phyloP scores from a whole-genome alignment of 192 early-diverging fungal species.

The Rhizophagus clarus region DNA sequence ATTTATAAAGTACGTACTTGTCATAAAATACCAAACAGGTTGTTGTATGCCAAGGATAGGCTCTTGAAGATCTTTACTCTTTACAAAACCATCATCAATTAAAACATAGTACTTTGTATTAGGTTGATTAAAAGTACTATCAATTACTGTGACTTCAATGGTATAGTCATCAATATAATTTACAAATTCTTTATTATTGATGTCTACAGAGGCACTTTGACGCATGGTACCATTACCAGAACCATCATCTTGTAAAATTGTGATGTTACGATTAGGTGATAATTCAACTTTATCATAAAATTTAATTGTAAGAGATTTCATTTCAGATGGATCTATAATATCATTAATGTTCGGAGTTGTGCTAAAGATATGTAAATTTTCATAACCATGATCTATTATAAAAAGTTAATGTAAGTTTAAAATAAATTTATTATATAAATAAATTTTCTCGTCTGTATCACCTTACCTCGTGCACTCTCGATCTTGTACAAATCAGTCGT shows the following conservation, averaged over 20 bases:
- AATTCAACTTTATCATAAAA: neutral
- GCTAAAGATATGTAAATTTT: neutral
- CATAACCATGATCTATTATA: neutral
- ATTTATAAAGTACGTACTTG: neutral
- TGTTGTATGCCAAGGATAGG: neutral
- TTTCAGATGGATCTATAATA: neutral
- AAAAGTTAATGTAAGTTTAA: too few relatives aligned
- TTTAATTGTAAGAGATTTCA: neutral
- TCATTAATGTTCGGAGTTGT: neutral
- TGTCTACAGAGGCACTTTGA: neutral
- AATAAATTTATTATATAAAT: too few relatives aligned
- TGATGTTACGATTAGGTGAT: neutral
- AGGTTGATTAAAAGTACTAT: neutral
- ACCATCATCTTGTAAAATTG: conserved; percentile 10
- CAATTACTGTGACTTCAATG: neutral
- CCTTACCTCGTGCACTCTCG: neutral
- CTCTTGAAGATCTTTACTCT: neutral
- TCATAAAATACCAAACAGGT: neutral
- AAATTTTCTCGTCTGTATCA: neutral
- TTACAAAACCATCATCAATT: conserved; percentile 22
- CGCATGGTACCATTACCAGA: neutral
- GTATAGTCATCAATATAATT: neutral
- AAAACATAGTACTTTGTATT: neutral
- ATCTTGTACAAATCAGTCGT: neutral
- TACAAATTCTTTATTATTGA: neutral